Evolutionary conservation across 1,139 yeast genomes (phyloP), one percentile per base, ranked within the genome.

Genomic region (Dujonia santamariae): DNA sequence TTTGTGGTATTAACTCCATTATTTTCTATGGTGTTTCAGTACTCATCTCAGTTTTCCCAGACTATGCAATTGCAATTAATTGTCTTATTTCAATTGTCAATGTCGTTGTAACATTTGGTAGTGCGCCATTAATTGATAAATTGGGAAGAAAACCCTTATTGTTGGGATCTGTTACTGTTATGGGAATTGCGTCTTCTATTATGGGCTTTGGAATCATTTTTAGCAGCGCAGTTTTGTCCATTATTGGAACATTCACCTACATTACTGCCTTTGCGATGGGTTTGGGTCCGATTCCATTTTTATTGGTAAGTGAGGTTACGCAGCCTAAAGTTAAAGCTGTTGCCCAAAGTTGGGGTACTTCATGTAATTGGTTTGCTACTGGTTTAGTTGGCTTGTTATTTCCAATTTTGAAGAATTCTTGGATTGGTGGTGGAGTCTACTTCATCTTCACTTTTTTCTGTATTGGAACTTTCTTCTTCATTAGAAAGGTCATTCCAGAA

Each of bases 261-360:
- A 88, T 90, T 32, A 77, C 83, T 0, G 76, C 87, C 27, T 92
- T 90, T 63, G 97, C 97, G 0, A 63, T 84, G 31, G 98, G 98
- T 0, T 58, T 88, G 41, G 98, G 98, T 0, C 97, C 98, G 11
- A 86, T 92, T 34, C 97, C 98, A 22, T 90, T 90, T 60, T 63
- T 90, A 44, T 61, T 90, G 39, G 83, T 92, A n/a, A 78, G 95
- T 7, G 97, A 92, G 54, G 80, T 90, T 14, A 83, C 96, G 0
- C 95, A 87, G 39, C 67, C 77, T 2, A 76, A 77, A 37, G 94
- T 92, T 3, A 83, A 80, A 39, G 94, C 90, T 2, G 69, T 79
- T 32, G 97, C 97, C 1, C 98, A 92, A 59, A 82, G 95, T 52
- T 82, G 87, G 70, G 97, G 96, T 7, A 85, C 94, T 0, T 78